Evolutionary conservation across 1,139 yeast genomes (phyloP).

Genomic region (Groenewaldozyma auringiensis): DNA sequence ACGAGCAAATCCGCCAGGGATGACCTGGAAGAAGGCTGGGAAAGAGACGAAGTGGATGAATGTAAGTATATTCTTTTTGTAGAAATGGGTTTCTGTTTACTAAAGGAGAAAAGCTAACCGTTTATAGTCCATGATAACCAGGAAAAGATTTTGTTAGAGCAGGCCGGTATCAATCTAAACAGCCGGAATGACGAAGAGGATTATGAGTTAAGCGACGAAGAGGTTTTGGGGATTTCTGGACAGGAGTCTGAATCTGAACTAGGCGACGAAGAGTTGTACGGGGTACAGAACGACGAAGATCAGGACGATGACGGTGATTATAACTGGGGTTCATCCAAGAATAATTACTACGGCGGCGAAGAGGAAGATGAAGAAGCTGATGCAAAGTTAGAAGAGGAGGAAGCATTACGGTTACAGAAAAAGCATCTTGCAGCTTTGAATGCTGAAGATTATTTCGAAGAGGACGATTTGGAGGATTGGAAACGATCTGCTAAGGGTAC

Average conservation of each 20-base stretch:
- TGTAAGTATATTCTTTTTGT: slow-evolving; percentile 4
- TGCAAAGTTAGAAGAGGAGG: slow-evolving; percentile 73
- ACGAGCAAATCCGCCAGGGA: neutral
- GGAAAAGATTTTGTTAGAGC: slow-evolving; percentile 53
- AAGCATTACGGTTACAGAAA: slow-evolving; percentile 82
- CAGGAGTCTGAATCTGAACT: slow-evolving; percentile 25
- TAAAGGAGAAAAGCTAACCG: neutral
- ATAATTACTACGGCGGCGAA: slow-evolving; percentile 80
- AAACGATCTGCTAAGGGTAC: slow-evolving; percentile 25
- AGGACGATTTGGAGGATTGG: slow-evolving; percentile 60
- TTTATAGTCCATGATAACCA: slow-evolving; percentile 45
- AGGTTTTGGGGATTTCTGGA: slow-evolving; percentile 37
- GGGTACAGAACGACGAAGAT: slow-evolving; percentile 32
- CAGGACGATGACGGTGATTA: slow-evolving; percentile 48
- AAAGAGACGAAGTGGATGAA: slow-evolving; percentile 10
- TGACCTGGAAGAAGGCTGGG: slow-evolving; percentile 1
- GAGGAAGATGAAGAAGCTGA: slow-evolving; percentile 49
- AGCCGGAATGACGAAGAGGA: slow-evolving; percentile 23
- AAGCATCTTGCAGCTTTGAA: slow-evolving; percentile 73
- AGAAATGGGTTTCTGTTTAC: neutral
- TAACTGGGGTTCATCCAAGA: slow-evolving; percentile 75
- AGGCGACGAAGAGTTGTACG: slow-evolving; percentile 22
- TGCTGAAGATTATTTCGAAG: slow-evolving; percentile 78
- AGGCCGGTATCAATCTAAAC: slow-evolving; percentile 43
- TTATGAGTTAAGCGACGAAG: slow-evolving; percentile 45